A percentile compares a stretch with the other conserved stretches of the same genome.
phyloP scores from a whole-genome alignment of 345 rosid species.

The Salix arbutifolia region DNA sequence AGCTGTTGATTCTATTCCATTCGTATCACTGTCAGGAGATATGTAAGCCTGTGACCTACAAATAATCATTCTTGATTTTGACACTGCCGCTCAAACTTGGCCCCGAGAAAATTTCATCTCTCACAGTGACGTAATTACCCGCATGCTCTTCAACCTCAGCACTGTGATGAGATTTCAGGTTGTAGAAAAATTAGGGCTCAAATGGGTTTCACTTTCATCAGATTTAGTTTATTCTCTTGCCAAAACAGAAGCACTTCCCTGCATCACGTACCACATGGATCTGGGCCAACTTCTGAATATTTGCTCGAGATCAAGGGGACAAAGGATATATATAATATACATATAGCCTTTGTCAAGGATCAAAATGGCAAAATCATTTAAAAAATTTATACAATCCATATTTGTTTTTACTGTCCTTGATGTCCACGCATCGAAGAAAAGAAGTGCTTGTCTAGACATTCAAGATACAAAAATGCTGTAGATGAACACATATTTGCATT shows the following conservation, averaged over 20 bases:
- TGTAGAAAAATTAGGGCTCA: too few relatives aligned
- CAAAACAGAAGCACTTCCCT: too few relatives aligned
- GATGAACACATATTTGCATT: not conserved
- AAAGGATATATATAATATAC: accelerated
- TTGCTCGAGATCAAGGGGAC: too few relatives aligned
- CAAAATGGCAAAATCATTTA: too few relatives aligned
- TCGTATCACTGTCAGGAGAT: constrained; percentile 18
- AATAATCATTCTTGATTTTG: constrained; percentile 36
- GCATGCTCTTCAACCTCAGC: not conserved
- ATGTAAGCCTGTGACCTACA: constrained; percentile 23
- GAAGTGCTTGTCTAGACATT: not conserved
- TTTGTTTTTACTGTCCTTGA: too few relatives aligned
- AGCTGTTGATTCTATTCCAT: constrained; percentile 12
- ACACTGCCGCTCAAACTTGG: constrained; percentile 13
- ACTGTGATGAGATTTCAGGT: not conserved
- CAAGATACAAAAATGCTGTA: not conserved
- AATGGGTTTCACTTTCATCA: too few relatives aligned
- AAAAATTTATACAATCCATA: too few relatives aligned
- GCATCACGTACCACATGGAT: too few relatives aligned
- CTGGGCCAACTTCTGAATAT: too few relatives aligned
- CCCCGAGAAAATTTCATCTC: constrained; percentile 12
- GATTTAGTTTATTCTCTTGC: too few relatives aligned
- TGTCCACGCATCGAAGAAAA: not conserved
- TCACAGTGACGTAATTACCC: not conserved
- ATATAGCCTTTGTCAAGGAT: too few relatives aligned